phyloP scores from a whole-genome alignment of 2,329 filamentous ascomycete genomes.

The Calonectria pseudoreteaudii region DNA sequence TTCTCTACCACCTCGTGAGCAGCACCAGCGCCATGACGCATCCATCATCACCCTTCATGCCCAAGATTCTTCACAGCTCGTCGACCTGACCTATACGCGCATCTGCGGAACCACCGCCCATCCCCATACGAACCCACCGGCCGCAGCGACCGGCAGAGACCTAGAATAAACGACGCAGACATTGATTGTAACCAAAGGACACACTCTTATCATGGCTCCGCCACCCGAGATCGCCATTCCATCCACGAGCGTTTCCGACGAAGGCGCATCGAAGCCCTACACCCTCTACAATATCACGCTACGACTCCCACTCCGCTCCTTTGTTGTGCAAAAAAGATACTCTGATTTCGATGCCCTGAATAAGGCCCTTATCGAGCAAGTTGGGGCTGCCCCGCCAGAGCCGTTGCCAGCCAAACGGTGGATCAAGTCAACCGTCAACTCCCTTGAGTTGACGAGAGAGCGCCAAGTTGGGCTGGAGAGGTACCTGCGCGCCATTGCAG shows the following conservation, averaged over 20 bases:
- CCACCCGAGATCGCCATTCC: constrained; percentile 76
- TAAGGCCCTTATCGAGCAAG: constrained; percentile 67
- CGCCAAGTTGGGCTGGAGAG: constrained; percentile 76
- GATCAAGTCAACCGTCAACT: constrained; percentile 79
- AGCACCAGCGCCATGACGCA: constrained; percentile 34
- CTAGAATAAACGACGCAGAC: neutral
- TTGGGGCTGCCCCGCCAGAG: constrained; percentile 73
- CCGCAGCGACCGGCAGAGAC: neutral
- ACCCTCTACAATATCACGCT: constrained; percentile 85
- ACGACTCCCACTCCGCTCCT: constrained; percentile 80
- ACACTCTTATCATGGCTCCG: constrained; percentile 64
- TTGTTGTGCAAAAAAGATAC: constrained; percentile 84
- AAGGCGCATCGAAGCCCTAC: constrained; percentile 70
- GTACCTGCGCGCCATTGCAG: constrained; percentile 80
- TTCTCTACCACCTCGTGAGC: constrained; percentile 13
- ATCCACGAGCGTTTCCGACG: constrained; percentile 69
- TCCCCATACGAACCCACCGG: neutral
- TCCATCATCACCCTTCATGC: constrained; percentile 28
- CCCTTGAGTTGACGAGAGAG: constrained; percentile 75
- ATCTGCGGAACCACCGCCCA: neutral
- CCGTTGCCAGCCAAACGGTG: constrained; percentile 80
- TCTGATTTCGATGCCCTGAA: constrained; percentile 81
- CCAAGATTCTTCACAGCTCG: constrained; percentile 10
- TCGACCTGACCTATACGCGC: constrained; percentile 2
- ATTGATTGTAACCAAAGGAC: constrained; percentile 13